These are phyloP conservation scores for Heterobasidion occidentale DNA, from an alignment of 1,284 basidiomycete species.

Conservation along the genomic window DNA sequence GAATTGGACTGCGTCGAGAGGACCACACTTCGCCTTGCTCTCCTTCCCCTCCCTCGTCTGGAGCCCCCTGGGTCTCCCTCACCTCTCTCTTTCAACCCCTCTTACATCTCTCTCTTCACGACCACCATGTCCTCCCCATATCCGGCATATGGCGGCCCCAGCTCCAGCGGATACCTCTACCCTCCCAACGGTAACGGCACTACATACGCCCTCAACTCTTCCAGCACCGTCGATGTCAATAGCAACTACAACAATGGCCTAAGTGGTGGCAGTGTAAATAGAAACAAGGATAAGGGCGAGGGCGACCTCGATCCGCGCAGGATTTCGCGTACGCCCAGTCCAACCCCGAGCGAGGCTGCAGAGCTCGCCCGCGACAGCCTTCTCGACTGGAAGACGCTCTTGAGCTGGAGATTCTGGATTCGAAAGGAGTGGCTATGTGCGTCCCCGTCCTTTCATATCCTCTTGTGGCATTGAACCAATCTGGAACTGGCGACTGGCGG, in stretches of 20 bases:
- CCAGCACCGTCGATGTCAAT: constrained; percentile 12
- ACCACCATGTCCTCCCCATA: constrained; percentile 20
- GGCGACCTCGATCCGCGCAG: constrained; percentile 2
- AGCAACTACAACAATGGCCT: background rate
- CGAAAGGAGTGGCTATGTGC: constrained; percentile 41
- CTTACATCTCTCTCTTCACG: background rate
- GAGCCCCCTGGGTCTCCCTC: background rate
- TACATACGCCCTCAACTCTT: constrained; percentile 6
- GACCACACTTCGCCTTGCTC: background rate
- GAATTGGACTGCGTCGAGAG: background rate
- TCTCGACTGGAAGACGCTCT: constrained; percentile 36
- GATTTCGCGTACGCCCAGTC: constrained; percentile 31
- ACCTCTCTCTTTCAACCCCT: background rate
- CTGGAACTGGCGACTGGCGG: too few species aligned
- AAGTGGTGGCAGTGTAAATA: background rate
- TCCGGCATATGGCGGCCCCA: constrained; percentile 18
- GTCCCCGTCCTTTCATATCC: constrained; percentile 14
- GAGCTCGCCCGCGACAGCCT: constrained; percentile 27
- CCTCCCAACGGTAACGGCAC: constrained; percentile 13
- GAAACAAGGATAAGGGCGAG: constrained; percentile 7
- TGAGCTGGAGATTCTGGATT: constrained; percentile 39
- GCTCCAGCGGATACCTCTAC: constrained; percentile 13
- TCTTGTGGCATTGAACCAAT: too few species aligned
- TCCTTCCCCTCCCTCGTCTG: background rate
- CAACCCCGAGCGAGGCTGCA: constrained; percentile 29